Evolutionary conservation across 1,284 basidiomycete genomes (phyloP), one percentile per base, ranked within the genome.

Genomic region (Ustilago lituana): DNA sequence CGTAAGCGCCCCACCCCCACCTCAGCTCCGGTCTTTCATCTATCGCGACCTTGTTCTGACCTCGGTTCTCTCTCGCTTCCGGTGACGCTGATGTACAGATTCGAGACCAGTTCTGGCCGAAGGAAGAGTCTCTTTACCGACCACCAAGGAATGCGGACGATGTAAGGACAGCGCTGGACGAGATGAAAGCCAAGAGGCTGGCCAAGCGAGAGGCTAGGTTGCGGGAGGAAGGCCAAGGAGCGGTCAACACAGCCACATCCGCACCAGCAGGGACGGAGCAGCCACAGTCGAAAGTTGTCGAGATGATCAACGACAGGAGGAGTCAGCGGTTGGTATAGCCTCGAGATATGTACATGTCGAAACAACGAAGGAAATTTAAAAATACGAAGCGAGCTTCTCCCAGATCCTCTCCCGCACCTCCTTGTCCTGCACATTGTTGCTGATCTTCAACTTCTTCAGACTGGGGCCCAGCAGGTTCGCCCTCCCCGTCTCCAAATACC

Each of bases 1-100:
- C 10, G 92, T 92, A 82, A 70, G 90, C 14, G 9, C 9, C 7
- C 7, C 3, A 38, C 4, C 17, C 5, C 29, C 22, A 11, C 17
- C 6, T 24, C 29, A 17, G 10, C 17, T 44, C 10, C 14, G 29
- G 14, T 12, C 11, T 23, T 37, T 8, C n/a, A n/a, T n/a, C n/a
- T n/a, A n/a, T n/a, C n/a, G n/a, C n/a, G n/a, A n/a, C n/a, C n/a
- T n/a, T n/a, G n/a, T n/a, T n/a, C n/a, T n/a, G n/a, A n/a, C n/a
- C n/a, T n/a, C n/a, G n/a, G n/a, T n/a, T n/a, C n/a, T n/a, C n/a
- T n/a, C n/a, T n/a, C n/a, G n/a, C n/a, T n/a, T n/a, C n/a, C n/a
- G n/a, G n/a, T n/a, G n/a, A n/a, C n/a, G n/a, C n/a, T n/a, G n/a
- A n/a, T n/a, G n/a, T n/a, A n/a, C 44, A 70, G 63, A 65, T 77